Conservation (phyloP, 768 basidiomycete species). For the Kwoniella dendrophila region DNA sequence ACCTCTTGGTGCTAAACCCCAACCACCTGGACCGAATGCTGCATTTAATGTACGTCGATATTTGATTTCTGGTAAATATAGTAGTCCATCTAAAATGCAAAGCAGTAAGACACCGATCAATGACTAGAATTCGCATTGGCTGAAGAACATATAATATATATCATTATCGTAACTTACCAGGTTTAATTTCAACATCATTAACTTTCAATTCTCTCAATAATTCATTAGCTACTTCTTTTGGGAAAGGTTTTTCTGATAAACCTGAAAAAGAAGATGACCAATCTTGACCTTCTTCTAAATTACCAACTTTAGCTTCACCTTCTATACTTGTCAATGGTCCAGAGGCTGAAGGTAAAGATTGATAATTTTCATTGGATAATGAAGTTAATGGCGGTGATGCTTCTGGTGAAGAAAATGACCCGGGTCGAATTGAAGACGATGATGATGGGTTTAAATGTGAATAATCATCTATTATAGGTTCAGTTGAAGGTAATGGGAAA, state of each 20-base stretch:
- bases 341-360: constrained; percentile 13
- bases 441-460: constrained; percentile 20
- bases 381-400: constrained; percentile 31
- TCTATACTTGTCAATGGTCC: constrained; percentile 5
- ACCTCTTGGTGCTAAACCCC: constrained; percentile 92
- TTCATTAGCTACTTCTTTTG: constrained; percentile 70
- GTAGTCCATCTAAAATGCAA: constrained; percentile 73
- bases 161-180: constrained; percentile 63
- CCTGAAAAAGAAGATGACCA: constrained; percentile 90
- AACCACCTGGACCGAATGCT: constrained; percentile 94
- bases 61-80: constrained; percentile 96
- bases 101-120: neutral
- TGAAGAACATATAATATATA: neutral
- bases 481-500: constrained; percentile 18
- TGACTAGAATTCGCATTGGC: neutral
- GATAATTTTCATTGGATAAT: constrained; percentile 22
- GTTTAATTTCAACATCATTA: constrained; percentile 87
- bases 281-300: constrained; percentile 54
- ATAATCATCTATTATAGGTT: constrained; percentile 37
- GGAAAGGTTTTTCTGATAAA: constrained; percentile 73
- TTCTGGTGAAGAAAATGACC: constrained; percentile 3
- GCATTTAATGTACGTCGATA: constrained; percentile 87
- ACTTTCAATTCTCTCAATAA: constrained; percentile 75
- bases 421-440: neutral
- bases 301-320: constrained; percentile 18